Base-by-base conservation (phyloP, 2,329 filamentous ascomycete species). In the Colletotrichum sp. region DNA sequence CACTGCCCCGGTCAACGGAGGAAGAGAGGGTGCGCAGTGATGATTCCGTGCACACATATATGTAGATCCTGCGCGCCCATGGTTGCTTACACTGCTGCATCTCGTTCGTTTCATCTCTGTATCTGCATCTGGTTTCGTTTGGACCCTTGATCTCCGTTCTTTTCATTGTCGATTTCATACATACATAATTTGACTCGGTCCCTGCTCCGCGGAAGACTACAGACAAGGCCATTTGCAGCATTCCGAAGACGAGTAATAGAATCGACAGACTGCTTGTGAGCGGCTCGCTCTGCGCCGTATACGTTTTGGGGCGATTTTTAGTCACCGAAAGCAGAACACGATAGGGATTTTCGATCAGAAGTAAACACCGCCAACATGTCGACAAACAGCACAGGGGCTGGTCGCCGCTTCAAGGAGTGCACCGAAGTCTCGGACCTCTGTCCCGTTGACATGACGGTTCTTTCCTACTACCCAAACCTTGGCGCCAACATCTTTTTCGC, bases 401-500 rank as follows among this genome's bases (percentile, higher is more conserved):
- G 70, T 34, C 73, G 71, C 18, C 70, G 64, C 21, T 78, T 76
- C 73, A 78, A 80, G 65, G 72, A 79, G 21, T 88, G 87, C 78
- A 83, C 79, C 7, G 80, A 84, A 18, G 82, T 91, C 76, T 84
- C 84, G 10, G 73, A 80, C 4, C 72, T 78, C 52, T 92, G 90
- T 77, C 89, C 89, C n/a, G 89, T 91, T 78, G 75, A 83, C 55
- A 84, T 82, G 34, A 91, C 90, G 4, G 89, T 90, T 15, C 83
- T 90, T 39, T 90, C 90, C 64, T 92, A 92, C 83, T 86, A 86
- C 39, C 91, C 91, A 8, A 91, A 90, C 78, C 80, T 87, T n/a
- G 87, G 88, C 64, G 87, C 90, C 78, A 91, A 91, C 81, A 84
- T 87, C 78, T 89, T 92, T 80, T 90, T 91, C 80, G 83, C 87